Percentiles rank a stretch among this genome's conserved stretches.
These are phyloP conservation scores for Neurospora tetraspora DNA, from an alignment of 495 filamentous ascomycete genomes.

Conservation along the genomic window DNA sequence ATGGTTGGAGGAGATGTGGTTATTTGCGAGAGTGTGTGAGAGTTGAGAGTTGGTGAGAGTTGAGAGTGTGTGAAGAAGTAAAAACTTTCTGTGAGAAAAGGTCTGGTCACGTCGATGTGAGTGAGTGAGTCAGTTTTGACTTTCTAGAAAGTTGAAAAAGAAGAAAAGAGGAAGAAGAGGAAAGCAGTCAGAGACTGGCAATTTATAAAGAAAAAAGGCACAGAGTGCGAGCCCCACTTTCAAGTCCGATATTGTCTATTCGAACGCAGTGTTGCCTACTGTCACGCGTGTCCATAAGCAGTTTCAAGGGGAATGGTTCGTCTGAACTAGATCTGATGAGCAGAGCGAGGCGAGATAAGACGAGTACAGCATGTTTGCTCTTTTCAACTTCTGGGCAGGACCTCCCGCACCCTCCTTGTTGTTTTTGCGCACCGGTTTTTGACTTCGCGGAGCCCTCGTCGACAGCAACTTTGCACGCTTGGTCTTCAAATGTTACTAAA, in stretches of 20 bases:
- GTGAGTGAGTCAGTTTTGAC: neutral
- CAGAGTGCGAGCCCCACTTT: neutral
- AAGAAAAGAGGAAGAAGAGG: neutral
- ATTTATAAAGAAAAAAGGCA: neutral
- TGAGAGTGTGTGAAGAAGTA: neutral
- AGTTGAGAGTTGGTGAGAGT: neutral
- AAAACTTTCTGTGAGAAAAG: neutral
- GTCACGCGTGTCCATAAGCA: neutral
- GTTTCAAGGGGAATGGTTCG: neutral
- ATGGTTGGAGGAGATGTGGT: neutral
- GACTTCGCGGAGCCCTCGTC: neutral
- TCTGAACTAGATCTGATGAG: neutral
- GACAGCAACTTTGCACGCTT: neutral
- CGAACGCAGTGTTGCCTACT: neutral
- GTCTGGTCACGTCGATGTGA: neutral
- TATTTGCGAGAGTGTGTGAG: neutral
- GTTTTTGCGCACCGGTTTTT: neutral
- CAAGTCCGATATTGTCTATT: neutral
- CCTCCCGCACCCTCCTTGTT: neutral
- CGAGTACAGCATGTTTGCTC: neutral
- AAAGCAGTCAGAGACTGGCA: neutral
- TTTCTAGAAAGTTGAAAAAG: neutral
- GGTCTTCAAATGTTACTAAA: neutral
- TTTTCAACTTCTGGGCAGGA: neutral
- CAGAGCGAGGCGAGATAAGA: neutral